Evolutionary conservation across 768 basidiomycete genomes (phyloP).

Genomic region (Tylopilus plumbeoviolaceoides): DNA sequence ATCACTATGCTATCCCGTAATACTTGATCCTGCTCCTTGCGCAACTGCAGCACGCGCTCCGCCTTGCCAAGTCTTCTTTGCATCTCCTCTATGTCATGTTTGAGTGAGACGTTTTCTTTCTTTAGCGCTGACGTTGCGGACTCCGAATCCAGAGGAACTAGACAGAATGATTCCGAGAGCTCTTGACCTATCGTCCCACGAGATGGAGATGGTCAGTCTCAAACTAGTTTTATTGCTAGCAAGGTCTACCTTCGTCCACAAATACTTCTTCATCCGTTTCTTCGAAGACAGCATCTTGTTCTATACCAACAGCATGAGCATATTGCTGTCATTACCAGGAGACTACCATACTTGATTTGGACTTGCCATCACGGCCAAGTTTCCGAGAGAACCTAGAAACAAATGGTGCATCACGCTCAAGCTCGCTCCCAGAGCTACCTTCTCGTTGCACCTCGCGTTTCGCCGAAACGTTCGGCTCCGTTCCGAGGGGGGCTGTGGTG

Average conservation of each 20-base stretch:
- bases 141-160: conserved; percentile 64
- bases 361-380: conserved; percentile 25
- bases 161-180: conserved; percentile 74
- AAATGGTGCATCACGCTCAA: conserved; percentile 63
- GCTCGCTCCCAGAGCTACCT: conserved; percentile 58
- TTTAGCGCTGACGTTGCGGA: conserved; percentile 46
- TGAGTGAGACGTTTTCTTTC: conserved; percentile 66
- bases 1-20: conserved; percentile 77
- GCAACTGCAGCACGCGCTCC: conserved; percentile 60
- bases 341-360: conserved; percentile 20
- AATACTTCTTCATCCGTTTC: conserved; percentile 62
- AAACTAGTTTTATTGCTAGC: background rate
- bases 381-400: conserved; percentile 51
- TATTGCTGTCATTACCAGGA: background rate
- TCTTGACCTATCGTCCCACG: conserved; percentile 46
- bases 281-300: conserved; percentile 23
- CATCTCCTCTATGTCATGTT: conserved; percentile 53
- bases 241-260: conserved; percentile 54
- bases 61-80: conserved; percentile 56
- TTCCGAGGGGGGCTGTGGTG: conserved; percentile 69
- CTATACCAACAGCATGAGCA: conserved; percentile 16
- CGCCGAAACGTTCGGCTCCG: conserved; percentile 26
- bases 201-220: background rate
- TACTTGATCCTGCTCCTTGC: conserved; percentile 76
- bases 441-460: conserved; percentile 39